phyloP scores from a whole-genome alignment of 345 rosid genomes.

The Hypericum androsaemum region DNA sequence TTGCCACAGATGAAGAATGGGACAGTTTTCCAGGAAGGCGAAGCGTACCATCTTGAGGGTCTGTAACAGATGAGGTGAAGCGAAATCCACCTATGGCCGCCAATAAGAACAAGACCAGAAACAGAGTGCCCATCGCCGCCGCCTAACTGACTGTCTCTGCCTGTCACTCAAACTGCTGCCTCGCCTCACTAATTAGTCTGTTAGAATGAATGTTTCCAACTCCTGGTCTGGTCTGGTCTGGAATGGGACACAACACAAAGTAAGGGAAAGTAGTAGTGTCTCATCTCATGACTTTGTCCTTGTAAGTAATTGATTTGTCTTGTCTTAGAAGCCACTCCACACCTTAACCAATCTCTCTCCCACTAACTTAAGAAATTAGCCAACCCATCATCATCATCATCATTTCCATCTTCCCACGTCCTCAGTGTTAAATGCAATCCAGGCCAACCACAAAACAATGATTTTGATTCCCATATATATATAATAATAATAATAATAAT shows the following conservation, averaged over 20 bases:
- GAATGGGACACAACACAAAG: neutral
- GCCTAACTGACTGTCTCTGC: neutral
- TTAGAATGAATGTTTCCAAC: too few relatives aligned
- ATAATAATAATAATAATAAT: too few relatives aligned
- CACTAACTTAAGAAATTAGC: constrained; percentile 8
- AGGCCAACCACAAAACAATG: too few relatives aligned
- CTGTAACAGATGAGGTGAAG: constrained; percentile 33
- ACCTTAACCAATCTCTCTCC: constrained; percentile 4
- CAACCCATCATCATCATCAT: constrained; percentile 1
- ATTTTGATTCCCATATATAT: too few relatives aligned
- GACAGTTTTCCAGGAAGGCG: too few relatives aligned
- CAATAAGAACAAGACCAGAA: constrained; percentile 25
- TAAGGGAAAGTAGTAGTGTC: neutral
- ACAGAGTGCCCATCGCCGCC: constrained; percentile 18
- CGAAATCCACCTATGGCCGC: constrained; percentile 18
- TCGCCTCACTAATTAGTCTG: too few relatives aligned
- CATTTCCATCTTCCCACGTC: too few relatives aligned
- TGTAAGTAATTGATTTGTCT: constrained; percentile 15
- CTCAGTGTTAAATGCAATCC: too few relatives aligned
- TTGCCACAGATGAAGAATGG: too few relatives aligned
- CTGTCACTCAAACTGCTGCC: neutral
- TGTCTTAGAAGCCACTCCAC: constrained; percentile 25
- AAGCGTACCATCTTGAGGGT: constrained; percentile 53
- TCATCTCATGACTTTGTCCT: neutral
- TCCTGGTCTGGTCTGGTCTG: too few relatives aligned